phyloP scores from a whole-genome alignment of 2,329 filamentous ascomycete species.

The Cordyceps tenuipes region DNA sequence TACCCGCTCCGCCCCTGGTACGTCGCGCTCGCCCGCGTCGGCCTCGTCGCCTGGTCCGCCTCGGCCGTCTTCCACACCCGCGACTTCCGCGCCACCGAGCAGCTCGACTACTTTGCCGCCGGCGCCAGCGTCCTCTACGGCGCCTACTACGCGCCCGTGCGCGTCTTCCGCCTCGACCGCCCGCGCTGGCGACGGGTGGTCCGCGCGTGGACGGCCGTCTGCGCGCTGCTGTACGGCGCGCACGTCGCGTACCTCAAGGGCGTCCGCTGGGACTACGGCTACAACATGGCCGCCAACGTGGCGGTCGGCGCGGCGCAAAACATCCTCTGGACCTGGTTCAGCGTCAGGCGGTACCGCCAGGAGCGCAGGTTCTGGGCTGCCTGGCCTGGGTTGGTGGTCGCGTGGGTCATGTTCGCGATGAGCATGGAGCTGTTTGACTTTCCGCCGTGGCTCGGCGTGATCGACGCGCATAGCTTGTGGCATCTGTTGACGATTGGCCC shows the following conservation, averaged over 20 bases:
- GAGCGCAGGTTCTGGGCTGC: slow-evolving; percentile 70
- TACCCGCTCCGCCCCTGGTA: slow-evolving; percentile 81
- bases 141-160: slow-evolving; percentile 73
- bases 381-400: slow-evolving; percentile 85
- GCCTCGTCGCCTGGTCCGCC: slow-evolving; percentile 76
- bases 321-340: slow-evolving; percentile 78
- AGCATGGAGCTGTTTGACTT: slow-evolving; percentile 94
- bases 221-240: slow-evolving; percentile 58
- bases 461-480: slow-evolving; percentile 95
- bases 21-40: slow-evolving; percentile 68
- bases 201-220: slow-evolving; percentile 67
- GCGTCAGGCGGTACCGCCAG: slow-evolving; percentile 62
- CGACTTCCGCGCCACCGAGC: slow-evolving; percentile 79
- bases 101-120: slow-evolving; percentile 92
- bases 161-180: slow-evolving; percentile 74
- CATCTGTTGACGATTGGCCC: slow-evolving; percentile 88
- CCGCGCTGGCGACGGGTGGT: slow-evolving; percentile 42
- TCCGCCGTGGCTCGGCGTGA: slow-evolving; percentile 67
- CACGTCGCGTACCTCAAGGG: slow-evolving; percentile 81
- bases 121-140: slow-evolving; percentile 87
- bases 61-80: slow-evolving; percentile 89
- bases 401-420: slow-evolving; percentile 90
- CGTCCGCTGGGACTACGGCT: slow-evolving; percentile 88
- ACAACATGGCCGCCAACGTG: slow-evolving; percentile 97
- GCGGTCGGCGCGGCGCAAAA: slow-evolving; percentile 73